Evolutionary conservation across 2,329 filamentous ascomycete species (phyloP).

Genomic region (Bimuria novae-zelandiae): DNA sequence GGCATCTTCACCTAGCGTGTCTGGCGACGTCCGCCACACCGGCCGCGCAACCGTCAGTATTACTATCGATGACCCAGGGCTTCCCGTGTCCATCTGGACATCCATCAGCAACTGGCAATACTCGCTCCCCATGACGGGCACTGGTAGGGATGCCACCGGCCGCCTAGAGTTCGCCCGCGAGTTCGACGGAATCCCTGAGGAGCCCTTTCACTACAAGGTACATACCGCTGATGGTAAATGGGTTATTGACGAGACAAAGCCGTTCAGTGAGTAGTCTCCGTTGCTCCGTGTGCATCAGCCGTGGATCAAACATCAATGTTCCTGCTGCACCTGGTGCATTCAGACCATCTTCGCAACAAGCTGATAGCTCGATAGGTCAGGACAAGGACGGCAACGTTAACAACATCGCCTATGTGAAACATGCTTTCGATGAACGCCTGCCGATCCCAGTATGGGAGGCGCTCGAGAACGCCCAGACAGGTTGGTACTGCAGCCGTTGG

Average conservation of each 20-base stretch:
- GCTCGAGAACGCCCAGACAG: not conserved
- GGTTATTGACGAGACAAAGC: constrained; percentile 66
- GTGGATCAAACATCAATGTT: not conserved
- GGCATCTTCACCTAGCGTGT: constrained; percentile 1
- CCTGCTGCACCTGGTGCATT: not conserved
- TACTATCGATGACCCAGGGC: constrained; percentile 61
- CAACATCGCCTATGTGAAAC: constrained; percentile 51
- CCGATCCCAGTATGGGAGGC: too few species aligned
- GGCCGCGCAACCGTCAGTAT: constrained; percentile 62
- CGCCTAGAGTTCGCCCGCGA: constrained; percentile 63
- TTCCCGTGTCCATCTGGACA: constrained; percentile 73
- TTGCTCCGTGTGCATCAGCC: not conserved
- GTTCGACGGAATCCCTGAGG: constrained; percentile 59
- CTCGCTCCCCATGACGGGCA: constrained; percentile 62
- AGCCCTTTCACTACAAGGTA: constrained; percentile 76
- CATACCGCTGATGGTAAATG: constrained; percentile 66
- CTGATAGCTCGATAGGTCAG: constrained; percentile 47
- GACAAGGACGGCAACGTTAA: constrained; percentile 60
- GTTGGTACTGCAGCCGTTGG: not conserved
- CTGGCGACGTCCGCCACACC: constrained; percentile 24
- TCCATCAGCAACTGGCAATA: constrained; percentile 72
- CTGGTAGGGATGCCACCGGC: constrained; percentile 53
- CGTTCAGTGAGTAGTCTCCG: constrained; percentile 58
- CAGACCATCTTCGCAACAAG: not conserved
- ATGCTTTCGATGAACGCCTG: constrained; percentile 1